Base-by-base conservation (phyloP, 2,329 filamentous ascomycete genomes). In the Calonectria pseudoreteaudii region DNA sequence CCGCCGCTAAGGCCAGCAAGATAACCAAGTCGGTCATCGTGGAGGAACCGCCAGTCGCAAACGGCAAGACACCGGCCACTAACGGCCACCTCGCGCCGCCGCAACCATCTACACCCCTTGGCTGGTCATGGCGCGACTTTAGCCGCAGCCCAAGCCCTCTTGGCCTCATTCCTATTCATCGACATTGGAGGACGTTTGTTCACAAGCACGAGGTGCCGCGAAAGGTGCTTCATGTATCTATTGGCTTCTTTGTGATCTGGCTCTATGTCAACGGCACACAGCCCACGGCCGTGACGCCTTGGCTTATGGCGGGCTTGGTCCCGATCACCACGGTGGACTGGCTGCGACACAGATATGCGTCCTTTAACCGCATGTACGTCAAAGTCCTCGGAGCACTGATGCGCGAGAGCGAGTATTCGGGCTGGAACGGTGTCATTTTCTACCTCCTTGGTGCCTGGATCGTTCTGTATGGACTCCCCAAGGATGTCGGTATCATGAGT, bases 131-230 rank as follows among this genome's bases (percentile, higher is more conserved):
- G 94, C 91, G 94, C 74, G 94, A 96, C 82, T 91, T 98, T 83
- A 98, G 95, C 80, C 91, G 97, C 76, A 98, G 95, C 79, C 97
- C 97, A 3, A 98, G 95, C 80, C 97, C 97, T 13, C 90, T 98
- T 6, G 97, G 97, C 11, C 89, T 98, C 64, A 99, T 99, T 74
- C 97, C 97, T 3, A 96, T 99, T 80, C 97, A 99, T 84, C 90
- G 94, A 74, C 94, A 97, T 82, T 99, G 97, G 91, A 91, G 95
- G 79, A 94, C 91, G 34, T 95, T 99, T 82, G 94, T 98, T 76
- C 97, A 99, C 89, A 95, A 95, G 81, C 96, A 99, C 85, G 97
- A 99, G 86, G 96, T 99, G 68, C 97, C 97, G 13, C 93, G 97
- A 80, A 99, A 99, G 85, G 88, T 93, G 50, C 89, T 99, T 47